A percentile compares a stretch with the other conserved stretches of the same genome.
Conservation (phyloP, 257 asterid species). For the Marsdenia floribunda region DNA sequence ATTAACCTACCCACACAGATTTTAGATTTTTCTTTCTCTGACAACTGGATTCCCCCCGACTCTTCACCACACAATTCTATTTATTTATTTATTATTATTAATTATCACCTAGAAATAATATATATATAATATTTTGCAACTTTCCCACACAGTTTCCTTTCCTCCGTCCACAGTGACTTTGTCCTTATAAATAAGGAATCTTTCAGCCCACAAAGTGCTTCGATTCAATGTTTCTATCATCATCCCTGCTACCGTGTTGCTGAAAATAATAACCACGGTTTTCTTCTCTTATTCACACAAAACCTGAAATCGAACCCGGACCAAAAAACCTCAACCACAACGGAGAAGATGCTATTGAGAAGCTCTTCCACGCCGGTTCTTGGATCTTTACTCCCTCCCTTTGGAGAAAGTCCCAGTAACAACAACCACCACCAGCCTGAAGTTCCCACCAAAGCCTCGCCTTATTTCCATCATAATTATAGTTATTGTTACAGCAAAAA, state of each 20-base stretch:
- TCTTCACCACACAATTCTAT: slow-evolving; percentile 31
- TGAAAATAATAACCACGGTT: no score
- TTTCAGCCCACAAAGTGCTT: slow-evolving; percentile 11
- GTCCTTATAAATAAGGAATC: slow-evolving; percentile 4
- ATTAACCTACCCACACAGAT: no score
- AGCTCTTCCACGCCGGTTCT: slow-evolving; percentile 93
- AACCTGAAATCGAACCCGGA: slow-evolving; percentile 2
- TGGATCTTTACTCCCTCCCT: slow-evolving; percentile 54
- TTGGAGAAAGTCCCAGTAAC: slow-evolving; percentile 51
- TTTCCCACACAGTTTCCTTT: neutral
- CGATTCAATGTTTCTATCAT: slow-evolving; percentile 1
- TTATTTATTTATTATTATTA: neutral
- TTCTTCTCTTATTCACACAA: neutral
- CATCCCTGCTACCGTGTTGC: neutral
- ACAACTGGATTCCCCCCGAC: slow-evolving; percentile 17
- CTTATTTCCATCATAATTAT: slow-evolving; percentile 7
- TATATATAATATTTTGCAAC: no score
- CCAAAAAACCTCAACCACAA: neutral
- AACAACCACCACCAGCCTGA: slow-evolving; percentile 36
- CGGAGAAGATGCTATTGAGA: slow-evolving; percentile 51
- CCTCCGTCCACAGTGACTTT: neutral
- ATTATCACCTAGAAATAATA: no score
- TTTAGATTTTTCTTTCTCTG: neutral
- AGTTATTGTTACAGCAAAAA: slow-evolving; percentile 18
- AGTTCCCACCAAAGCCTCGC: slow-evolving; percentile 22